Base-by-base conservation (phyloP, 495 filamentous ascomycete genomes). In the Geoglossum glabrum region DNA sequence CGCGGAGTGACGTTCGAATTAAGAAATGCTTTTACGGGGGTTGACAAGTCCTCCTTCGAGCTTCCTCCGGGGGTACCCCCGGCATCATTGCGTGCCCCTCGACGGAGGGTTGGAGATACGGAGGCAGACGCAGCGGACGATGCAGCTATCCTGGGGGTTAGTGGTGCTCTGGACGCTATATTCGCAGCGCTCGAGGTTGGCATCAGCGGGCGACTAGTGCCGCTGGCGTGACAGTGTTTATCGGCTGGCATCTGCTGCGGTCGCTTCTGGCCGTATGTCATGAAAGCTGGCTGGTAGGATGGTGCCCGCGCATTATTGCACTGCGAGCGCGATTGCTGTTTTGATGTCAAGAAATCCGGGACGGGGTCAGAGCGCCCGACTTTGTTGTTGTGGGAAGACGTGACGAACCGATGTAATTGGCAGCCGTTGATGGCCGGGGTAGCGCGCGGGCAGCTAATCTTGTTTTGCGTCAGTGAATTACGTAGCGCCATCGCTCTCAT, bases 1-100 rank as follows among this genome's bases (percentile, higher is more conserved):
- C 86, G 76, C 56, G 84, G 83, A 25, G 85, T 88, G 60, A 86
- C 72, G 60, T 86, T 87, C 63, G 70, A 73, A 68, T 66, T 80
- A 31, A 86, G 69, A 57, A 77, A 80, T 25, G 77, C 61, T 28
- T 71, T 69, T 13, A 76, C 72, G 13, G 77, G 69, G 40, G 77
- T 72, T n/a, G 76, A 70, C 34, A 70, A 63, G 56, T 73, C 69
- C 62, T 70, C 75, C 62, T 69, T 60, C 13, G 49, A 21, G 7
- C 54, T 45, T 31, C 43, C 67, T 65, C 61, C 67, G 54, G 64
- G 65, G 60, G 59, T 68, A 64, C 59, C 65, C 62, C 63, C 64
- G 55, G 60, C 64, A 61, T 58, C 73, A 66, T 58, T 64, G 63
- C 55, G 61, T 28, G 50, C 58, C 45, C 69, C 67, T 47, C 69